These are phyloP conservation scores for Musa itinerans DNA, from an alignment of 176 grass and related monocot genomes.

Conservation along the genomic window DNA sequence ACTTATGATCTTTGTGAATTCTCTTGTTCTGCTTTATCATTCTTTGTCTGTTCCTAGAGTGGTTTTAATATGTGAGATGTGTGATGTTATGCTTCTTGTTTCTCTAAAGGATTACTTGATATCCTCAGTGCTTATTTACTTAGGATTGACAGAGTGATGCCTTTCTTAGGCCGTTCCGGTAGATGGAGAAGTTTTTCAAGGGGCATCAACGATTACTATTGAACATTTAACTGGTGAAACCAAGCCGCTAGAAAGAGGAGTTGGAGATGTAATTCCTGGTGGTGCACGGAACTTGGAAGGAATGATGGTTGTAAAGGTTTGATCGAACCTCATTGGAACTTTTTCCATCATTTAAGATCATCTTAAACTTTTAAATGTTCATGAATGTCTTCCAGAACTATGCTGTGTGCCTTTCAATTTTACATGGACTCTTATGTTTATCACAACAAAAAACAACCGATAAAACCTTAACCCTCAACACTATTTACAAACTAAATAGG, in stretches of 20 bases:
- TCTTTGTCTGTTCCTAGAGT: not conserved
- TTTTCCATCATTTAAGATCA: not conserved
- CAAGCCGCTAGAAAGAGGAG: constrained; percentile 78
- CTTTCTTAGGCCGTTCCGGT: constrained; percentile 89
- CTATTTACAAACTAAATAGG: too few relatives aligned
- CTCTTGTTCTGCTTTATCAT: not conserved
- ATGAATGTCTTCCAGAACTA: too few relatives aligned
- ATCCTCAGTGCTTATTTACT: constrained; percentile 19
- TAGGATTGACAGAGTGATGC: constrained; percentile 30
- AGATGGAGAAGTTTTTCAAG: constrained; percentile 96
- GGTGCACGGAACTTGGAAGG: constrained; percentile 95
- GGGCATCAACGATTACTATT: constrained; percentile 84
- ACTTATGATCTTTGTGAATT: not conserved
- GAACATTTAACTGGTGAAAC: constrained; percentile 93
- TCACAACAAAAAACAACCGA: too few relatives aligned
- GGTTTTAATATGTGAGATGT: not conserved
- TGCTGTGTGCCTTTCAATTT: too few relatives aligned
- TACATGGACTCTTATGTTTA: too few relatives aligned
- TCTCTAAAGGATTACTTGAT: constrained; percentile 6
- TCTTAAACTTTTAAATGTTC: not conserved
- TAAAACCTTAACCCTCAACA: too few relatives aligned
- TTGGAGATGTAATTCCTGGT: constrained; percentile 86
- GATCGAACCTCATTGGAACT: constrained; percentile 23
- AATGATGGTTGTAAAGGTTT: constrained; percentile 97
- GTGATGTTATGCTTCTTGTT: not conserved